Conservation (phyloP, 148 eudicot species). For the Beta vulgaris region DNA sequence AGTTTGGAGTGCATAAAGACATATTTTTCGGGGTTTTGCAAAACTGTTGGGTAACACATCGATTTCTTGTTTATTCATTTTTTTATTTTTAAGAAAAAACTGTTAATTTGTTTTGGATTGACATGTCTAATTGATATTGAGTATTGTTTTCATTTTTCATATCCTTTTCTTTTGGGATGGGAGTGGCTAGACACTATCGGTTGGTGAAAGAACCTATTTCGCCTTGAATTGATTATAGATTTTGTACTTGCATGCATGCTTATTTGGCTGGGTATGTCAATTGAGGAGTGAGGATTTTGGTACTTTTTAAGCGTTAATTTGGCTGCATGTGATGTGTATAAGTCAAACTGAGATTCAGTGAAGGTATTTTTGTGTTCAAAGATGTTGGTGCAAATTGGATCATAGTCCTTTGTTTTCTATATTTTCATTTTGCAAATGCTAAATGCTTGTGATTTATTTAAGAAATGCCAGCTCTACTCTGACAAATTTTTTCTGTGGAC, state of each 20-base stretch:
- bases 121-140: too few species aligned
- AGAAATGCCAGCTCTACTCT: background rate
- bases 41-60: too few species aligned
- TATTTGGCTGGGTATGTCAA: too few species aligned
- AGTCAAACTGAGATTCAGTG: background rate
- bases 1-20: background rate
- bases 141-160: background rate
- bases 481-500: constrained; percentile 15
- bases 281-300: too few species aligned
- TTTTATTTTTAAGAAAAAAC: too few species aligned
- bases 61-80: too few species aligned
- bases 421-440: background rate
- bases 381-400: background rate
- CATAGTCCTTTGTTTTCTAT: background rate
- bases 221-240: too few species aligned
- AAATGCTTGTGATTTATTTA: background rate
- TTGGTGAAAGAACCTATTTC: background rate
- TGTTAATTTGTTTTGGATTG: too few species aligned
- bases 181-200: background rate
- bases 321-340: background rate
- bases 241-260: too few species aligned
- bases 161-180: background rate
- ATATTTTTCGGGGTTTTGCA: background rate
- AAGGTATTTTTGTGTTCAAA: background rate
- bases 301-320: background rate